Evolutionary conservation across 2,329 filamentous ascomycete species (phyloP).

Genomic region (Aspergillus pseudoterreus): DNA sequence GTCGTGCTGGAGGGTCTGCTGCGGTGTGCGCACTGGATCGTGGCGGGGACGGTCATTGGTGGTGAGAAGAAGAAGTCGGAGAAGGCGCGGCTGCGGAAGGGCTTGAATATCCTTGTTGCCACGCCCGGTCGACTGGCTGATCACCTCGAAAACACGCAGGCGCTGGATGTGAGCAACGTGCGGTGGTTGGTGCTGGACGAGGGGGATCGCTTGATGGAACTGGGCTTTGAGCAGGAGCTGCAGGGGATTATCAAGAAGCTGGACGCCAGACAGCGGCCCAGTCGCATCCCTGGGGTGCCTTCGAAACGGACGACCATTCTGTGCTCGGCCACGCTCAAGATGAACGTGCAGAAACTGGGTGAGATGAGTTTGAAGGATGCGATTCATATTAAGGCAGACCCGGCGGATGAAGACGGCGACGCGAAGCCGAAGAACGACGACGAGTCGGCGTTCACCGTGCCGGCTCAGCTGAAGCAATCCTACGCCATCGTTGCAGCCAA

Average conservation of each 20-base stretch:
- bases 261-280: slow-evolving; percentile 61
- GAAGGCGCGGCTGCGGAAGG: slow-evolving; percentile 89
- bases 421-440: slow-evolving; percentile 45
- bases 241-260: slow-evolving; percentile 80
- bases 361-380: slow-evolving; percentile 95
- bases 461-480: slow-evolving; percentile 88
- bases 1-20: slow-evolving; percentile 80
- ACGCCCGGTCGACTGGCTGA: slow-evolving; percentile 89
- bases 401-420: slow-evolving; percentile 52
- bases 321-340: slow-evolving; percentile 96
- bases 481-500: slow-evolving; percentile 87
- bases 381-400: slow-evolving; percentile 73
- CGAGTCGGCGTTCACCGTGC: slow-evolving; percentile 68
- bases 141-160: slow-evolving; percentile 89
- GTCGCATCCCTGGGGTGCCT: slow-evolving; percentile 62
- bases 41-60: slow-evolving; percentile 78
- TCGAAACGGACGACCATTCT: slow-evolving; percentile 79
- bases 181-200: slow-evolving; percentile 94
- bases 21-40: slow-evolving; percentile 88
- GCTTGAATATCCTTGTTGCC: slow-evolving; percentile 91
- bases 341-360: slow-evolving; percentile 89
- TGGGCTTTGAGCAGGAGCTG: slow-evolving; percentile 93
- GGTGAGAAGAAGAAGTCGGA: slow-evolving; percentile 75
- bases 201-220: slow-evolving; percentile 95
- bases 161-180: slow-evolving; percentile 80